Evolutionary conservation across 495 filamentous ascomycete genomes (phyloP), one percentile per base, ranked within the genome.

Genomic region (Penicillium coprophilum): DNA sequence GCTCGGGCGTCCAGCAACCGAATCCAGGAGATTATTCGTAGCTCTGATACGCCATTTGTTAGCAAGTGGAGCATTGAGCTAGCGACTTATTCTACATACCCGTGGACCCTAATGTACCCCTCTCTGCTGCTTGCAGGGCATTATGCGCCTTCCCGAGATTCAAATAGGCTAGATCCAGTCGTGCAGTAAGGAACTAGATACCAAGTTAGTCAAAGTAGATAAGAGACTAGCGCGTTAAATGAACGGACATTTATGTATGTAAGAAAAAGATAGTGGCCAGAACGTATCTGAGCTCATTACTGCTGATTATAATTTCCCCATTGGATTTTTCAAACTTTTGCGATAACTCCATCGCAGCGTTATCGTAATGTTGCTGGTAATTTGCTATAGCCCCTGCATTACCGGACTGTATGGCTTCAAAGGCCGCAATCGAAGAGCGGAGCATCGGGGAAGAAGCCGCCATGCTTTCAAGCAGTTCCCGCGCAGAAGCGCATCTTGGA

Each of bases 1-100:
- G 73, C 71, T 6, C 71, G 54, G 6, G 64, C 70, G 44, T 76
- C 73, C 17, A 76, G 45, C 6, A 76, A 52, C 4, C 71, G 65
- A 21, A 74, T 55, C 73, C 73, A 74, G 27, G 69, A 68, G 24
- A 75, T 57, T 10, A 74, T 50, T 12, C 63, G 63, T 50, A 60
- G 58, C 34, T 72, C 66, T 51, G 32, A 28, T 40, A 31, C 39
- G 28, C 3, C 43, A 8, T 5, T 27, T 36, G 45, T 56, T 20
- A 52, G 30, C 13, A 45, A 10, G 31, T 30, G 17, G 12, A 30
- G 1, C 2, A 11, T 17, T 10, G 10, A 44, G 4, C 15, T 15
- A 17, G 32, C 1, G 6, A 23, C 5, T 3, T 27, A 21, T 27
- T 15, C 43, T 27, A 28, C 34, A 19, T 51, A 60, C 57, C 57